Conservation (phyloP, 1,139 yeast species). For the Nakaseomyces kungkrabaensis region DNA sequence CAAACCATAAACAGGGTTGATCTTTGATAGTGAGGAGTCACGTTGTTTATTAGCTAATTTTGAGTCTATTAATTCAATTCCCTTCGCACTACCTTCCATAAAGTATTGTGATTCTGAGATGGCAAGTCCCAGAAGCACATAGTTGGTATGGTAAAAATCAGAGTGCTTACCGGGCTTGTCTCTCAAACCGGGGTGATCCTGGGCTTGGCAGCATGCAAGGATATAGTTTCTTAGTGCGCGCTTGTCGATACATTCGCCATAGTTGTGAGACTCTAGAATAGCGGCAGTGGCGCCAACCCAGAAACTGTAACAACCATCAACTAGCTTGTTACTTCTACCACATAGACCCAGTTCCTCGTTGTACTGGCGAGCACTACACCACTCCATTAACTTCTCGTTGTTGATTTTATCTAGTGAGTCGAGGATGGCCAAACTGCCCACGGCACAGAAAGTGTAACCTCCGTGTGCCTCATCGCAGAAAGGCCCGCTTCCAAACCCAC, state of each 20-base stretch:
- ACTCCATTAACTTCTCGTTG: constrained; percentile 39
- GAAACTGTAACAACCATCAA: constrained; percentile 92
- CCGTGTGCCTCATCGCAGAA: constrained; percentile 84
- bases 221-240: constrained; percentile 55
- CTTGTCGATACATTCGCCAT: constrained; percentile 38
- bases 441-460: constrained; percentile 87
- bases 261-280: constrained; percentile 30
- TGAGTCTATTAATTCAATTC: constrained; percentile 4
- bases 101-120: constrained; percentile 48
- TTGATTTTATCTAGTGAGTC: constrained; percentile 30
- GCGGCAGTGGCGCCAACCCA: constrained; percentile 90
- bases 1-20: constrained; percentile 61
- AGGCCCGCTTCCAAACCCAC: constrained; percentile 85
- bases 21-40: constrained; percentile 24
- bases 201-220: constrained; percentile 63
- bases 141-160: constrained; percentile 89
- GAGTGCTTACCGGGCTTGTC: constrained; percentile 81
- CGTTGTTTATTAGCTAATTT: not conserved
- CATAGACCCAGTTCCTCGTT: constrained; percentile 73
- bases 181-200: constrained; percentile 56
- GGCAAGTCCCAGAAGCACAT: constrained; percentile 68
- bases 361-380: constrained; percentile 67
- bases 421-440: constrained; percentile 51
- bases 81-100: constrained; percentile 7
- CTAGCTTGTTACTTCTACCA: constrained; percentile 87